Evolutionary conservation across 495 filamentous ascomycete genomes (phyloP).

Genomic region (Glonium stellatum): DNA sequence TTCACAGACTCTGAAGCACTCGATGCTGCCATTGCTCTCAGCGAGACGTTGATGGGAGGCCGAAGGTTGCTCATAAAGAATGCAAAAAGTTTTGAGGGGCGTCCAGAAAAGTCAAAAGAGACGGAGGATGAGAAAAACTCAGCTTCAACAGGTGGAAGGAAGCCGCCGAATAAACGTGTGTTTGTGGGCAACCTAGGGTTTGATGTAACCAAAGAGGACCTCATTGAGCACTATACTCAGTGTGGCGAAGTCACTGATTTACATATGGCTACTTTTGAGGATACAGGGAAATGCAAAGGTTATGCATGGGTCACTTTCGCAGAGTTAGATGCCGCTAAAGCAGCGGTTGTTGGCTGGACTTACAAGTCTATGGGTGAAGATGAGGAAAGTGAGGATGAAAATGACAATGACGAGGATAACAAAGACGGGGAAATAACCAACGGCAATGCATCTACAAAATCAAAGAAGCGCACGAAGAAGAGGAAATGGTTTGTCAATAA

Average conservation of each 20-base stretch:
- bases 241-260: slow-evolving; percentile 74
- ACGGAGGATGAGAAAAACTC: slow-evolving; percentile 29
- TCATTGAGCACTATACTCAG: slow-evolving; percentile 69
- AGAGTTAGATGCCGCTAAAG: slow-evolving; percentile 62
- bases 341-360: slow-evolving; percentile 76
- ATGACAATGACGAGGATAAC: slow-evolving; percentile 31
- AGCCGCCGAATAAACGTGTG: slow-evolving; percentile 65
- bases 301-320: slow-evolving; percentile 92
- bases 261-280: slow-evolving; percentile 90
- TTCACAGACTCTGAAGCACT: slow-evolving; percentile 64
- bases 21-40: slow-evolving; percentile 65
- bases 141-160: slow-evolving; percentile 33
- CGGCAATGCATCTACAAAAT: slow-evolving; percentile 23
- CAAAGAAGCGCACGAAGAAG: slow-evolving; percentile 53
- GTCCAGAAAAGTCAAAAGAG: slow-evolving; percentile 54
- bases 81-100: slow-evolving; percentile 74
- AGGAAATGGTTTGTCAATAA: slow-evolving; percentile 77
- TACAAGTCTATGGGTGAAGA: slow-evolving; percentile 33
- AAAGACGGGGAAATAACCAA: slow-evolving; percentile 19
- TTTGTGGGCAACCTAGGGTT: slow-evolving; percentile 92
- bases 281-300: slow-evolving; percentile 95
- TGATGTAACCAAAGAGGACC: slow-evolving; percentile 70
- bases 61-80: slow-evolving; percentile 88
- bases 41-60: slow-evolving; percentile 67
- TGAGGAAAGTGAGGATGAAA: slow-evolving; percentile 35